Evolutionary conservation across 768 basidiomycete species (phyloP).

Genomic region (Polyporus arcularius): DNA sequence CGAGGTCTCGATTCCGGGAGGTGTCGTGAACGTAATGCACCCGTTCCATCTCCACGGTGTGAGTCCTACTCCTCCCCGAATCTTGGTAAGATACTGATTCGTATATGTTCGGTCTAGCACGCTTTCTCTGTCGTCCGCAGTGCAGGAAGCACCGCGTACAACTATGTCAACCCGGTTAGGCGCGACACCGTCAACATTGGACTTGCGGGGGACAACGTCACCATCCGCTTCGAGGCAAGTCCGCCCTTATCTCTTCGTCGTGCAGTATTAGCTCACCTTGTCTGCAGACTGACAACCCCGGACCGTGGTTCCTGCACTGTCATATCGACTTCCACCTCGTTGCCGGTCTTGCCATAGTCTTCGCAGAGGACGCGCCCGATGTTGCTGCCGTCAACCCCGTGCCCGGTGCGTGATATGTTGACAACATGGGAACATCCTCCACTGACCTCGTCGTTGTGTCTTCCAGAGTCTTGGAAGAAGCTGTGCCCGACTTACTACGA

Average conservation of each 20-base stretch:
- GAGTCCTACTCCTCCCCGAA: slow-evolving; percentile 12
- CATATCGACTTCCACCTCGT: slow-evolving; percentile 84
- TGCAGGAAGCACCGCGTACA: slow-evolving; percentile 31
- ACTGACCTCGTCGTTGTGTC: not conserved
- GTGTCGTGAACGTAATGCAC: slow-evolving; percentile 39
- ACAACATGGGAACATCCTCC: not conserved
- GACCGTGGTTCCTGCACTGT: slow-evolving; percentile 82
- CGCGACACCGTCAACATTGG: slow-evolving; percentile 35
- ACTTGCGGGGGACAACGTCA: slow-evolving; percentile 19
- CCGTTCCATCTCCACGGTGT: slow-evolving; percentile 46
- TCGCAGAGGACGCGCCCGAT: slow-evolving; percentile 38
- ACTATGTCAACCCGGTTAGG: slow-evolving; percentile 39
- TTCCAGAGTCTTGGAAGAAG: slow-evolving; percentile 15
- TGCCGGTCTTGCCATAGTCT: slow-evolving; percentile 43
- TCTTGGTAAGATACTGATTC: not conserved
- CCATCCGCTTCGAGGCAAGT: slow-evolving; percentile 28
- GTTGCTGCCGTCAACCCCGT: slow-evolving; percentile 10
- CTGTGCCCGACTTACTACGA: slow-evolving; percentile 6
- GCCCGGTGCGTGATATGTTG: slow-evolving; percentile 12
- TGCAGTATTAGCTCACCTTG: not conserved
- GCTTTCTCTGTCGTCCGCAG: slow-evolving; percentile 40
- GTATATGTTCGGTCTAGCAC: slow-evolving; percentile 29
- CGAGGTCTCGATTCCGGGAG: slow-evolving; percentile 50
- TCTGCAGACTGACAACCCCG: slow-evolving; percentile 77
- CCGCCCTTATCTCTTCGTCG: not conserved